phyloP scores from a whole-genome alignment of 495 filamentous ascomycete species.

The Aspergillus saccharolyticus region DNA sequence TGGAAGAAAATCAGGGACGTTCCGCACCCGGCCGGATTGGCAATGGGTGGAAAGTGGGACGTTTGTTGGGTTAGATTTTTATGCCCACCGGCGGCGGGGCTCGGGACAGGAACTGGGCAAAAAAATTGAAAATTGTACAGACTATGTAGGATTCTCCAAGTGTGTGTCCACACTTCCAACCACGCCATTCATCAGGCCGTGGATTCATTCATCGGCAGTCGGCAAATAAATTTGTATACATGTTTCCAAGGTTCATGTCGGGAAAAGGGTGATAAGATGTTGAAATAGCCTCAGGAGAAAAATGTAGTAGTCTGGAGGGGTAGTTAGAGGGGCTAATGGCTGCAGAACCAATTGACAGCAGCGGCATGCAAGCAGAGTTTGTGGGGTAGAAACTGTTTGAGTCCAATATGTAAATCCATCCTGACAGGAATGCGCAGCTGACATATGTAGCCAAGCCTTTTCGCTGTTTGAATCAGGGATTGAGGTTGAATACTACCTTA shows the following conservation, averaged over 20 bases:
- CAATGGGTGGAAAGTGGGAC: conserved; percentile 1
- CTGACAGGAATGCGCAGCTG: background rate
- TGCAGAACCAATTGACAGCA: background rate
- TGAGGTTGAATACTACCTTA: too few species aligned
- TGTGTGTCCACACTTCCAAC: background rate
- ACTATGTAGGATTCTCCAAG: too few species aligned
- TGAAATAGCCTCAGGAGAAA: too few species aligned
- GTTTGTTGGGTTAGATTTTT: conserved; percentile 4
- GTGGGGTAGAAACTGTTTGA: background rate
- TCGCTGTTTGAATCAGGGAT: background rate
- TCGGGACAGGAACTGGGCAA: background rate
- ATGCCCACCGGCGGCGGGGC: conserved; percentile 3
- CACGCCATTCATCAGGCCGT: background rate
- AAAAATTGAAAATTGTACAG: too few species aligned
- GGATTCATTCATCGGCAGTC: background rate
- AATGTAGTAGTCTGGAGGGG: too few species aligned
- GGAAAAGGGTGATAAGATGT: too few species aligned
- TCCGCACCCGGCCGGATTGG: conserved; percentile 4
- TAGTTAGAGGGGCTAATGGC: background rate
- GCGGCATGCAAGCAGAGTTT: background rate
- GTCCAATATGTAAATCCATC: too few species aligned
- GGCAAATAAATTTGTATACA: too few species aligned
- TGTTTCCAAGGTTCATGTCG: too few species aligned
- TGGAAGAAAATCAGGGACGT: conserved; percentile 4
- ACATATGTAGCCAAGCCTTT: background rate